Conservation (phyloP, 1,139 yeast species). For the Hemisphaericaspora subhashii region DNA sequence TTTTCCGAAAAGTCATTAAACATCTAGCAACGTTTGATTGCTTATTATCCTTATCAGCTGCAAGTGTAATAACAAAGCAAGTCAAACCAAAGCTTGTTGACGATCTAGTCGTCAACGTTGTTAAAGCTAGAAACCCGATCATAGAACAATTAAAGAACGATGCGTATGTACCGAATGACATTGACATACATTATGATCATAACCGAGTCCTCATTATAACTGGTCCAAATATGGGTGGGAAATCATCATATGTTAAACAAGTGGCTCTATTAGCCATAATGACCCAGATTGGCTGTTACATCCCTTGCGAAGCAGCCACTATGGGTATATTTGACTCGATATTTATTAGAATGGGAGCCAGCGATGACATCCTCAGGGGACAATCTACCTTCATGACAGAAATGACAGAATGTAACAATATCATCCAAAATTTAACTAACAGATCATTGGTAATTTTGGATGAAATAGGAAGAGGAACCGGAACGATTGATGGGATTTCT, state of each 20-base stretch:
- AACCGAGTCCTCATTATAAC: slow-evolving; percentile 63
- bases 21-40: slow-evolving; percentile 70
- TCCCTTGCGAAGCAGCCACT: slow-evolving; percentile 42
- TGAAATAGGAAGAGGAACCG: slow-evolving; percentile 87
- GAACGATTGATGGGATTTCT: slow-evolving; percentile 86
- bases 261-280: slow-evolving; percentile 57
- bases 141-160: slow-evolving; percentile 53
- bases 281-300: slow-evolving; percentile 52
- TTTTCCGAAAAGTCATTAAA: slow-evolving; percentile 50
- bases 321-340: slow-evolving; percentile 63
- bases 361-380: slow-evolving; percentile 65
- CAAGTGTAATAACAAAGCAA: slow-evolving; percentile 51
- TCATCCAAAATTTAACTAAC: slow-evolving; percentile 44
- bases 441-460: slow-evolving; percentile 70
- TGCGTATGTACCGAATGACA: slow-evolving; percentile 76
- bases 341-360: slow-evolving; percentile 67
- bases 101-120: slow-evolving; percentile 54
- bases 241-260: slow-evolving; percentile 67
- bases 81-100: slow-evolving; percentile 54
- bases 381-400: slow-evolving; percentile 80
- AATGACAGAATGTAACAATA: slow-evolving; percentile 62
- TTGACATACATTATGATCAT: slow-evolving; percentile 43
- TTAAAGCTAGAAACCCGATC: slow-evolving; percentile 76
- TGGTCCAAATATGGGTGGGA: slow-evolving; percentile 71
- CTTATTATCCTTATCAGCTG: slow-evolving; percentile 66